phyloP scores from a whole-genome alignment of 2,329 filamentous ascomycete species.

The Aureobasidium melanogenum region DNA sequence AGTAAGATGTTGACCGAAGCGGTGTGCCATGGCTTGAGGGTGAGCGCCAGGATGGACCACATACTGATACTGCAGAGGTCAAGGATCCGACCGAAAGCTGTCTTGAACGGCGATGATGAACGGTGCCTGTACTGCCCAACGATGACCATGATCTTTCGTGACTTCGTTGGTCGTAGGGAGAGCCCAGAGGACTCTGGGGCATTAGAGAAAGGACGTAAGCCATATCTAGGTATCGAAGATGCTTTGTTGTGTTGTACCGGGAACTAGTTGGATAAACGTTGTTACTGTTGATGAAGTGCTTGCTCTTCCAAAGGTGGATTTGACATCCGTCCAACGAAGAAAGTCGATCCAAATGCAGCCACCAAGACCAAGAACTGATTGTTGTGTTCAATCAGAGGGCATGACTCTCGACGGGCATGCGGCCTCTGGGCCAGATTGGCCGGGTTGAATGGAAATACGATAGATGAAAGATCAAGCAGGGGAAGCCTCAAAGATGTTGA shows the following conservation, averaged over 20 bases:
- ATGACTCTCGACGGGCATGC: slow-evolving; percentile 3
- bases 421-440: slow-evolving; percentile 1
- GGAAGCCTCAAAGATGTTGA: not conserved
- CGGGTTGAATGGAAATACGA: slow-evolving; percentile 6
- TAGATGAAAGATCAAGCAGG: not conserved
- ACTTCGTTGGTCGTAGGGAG: slow-evolving; percentile 8
- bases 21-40: not conserved
- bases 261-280: not conserved
- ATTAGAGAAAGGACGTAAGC: slow-evolving; percentile 16
- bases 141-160: slow-evolving; percentile 12
- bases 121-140: slow-evolving; percentile 7
- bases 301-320: not conserved
- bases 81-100: slow-evolving; percentile 12
- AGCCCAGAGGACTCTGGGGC: slow-evolving; percentile 1
- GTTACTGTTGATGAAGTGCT: not conserved
- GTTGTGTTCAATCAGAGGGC: slow-evolving; percentile 6
- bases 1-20: slow-evolving; percentile 8
- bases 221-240: slow-evolving; percentile 8
- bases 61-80: slow-evolving; percentile 8
- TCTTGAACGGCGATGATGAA: slow-evolving; percentile 3
- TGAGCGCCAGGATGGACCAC: not conserved
- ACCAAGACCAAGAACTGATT: not conserved
- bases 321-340: not conserved
- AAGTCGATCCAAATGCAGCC: not conserved
- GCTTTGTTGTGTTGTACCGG: slow-evolving; percentile 6